Evolutionary conservation across 2,329 filamentous ascomycete genomes (phyloP).

Genomic region (Phyllosticta citribraziliensis): DNA sequence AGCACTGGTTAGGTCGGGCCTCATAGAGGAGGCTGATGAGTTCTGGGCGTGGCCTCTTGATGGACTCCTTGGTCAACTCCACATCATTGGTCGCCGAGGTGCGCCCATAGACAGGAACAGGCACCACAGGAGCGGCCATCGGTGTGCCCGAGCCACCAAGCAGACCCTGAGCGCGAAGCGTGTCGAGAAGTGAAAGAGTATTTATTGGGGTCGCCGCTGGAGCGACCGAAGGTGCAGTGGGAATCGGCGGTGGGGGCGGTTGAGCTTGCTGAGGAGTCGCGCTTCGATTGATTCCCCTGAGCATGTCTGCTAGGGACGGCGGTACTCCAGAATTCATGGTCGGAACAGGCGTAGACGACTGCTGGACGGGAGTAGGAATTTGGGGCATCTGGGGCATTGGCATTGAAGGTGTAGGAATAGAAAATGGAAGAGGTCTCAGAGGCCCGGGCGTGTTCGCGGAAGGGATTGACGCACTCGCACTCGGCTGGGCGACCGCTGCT

Average conservation of each 20-base stretch:
- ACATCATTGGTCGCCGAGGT: slow-evolving; percentile 34
- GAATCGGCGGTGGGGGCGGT: slow-evolving; percentile 1
- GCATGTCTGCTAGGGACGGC: slow-evolving; percentile 14
- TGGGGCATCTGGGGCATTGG: slow-evolving; percentile 17
- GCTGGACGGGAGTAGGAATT: slow-evolving; percentile 13
- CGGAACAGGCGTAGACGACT: slow-evolving; percentile 19
- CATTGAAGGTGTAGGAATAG: slow-evolving; percentile 16
- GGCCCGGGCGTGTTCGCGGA: slow-evolving; percentile 18
- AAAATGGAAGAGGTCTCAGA: slow-evolving; percentile 18
- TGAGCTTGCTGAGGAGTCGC: slow-evolving; percentile 4
- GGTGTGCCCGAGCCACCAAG: slow-evolving; percentile 2
- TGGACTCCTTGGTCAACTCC: slow-evolving; percentile 54
- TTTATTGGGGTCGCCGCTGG: not conserved
- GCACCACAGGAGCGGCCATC: slow-evolving; percentile 17
- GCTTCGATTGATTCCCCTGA: slow-evolving; percentile 1
- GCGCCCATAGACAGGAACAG: slow-evolving; percentile 8
- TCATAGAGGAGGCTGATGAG: slow-evolving; percentile 69
- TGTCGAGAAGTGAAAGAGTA: slow-evolving; percentile 3
- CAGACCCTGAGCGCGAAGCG: slow-evolving; percentile 5
- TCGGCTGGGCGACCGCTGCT: slow-evolving; percentile 15
- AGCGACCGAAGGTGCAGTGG: slow-evolving; percentile 3
- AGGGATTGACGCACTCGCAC: slow-evolving; percentile 16
- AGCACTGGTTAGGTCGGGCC: slow-evolving; percentile 74
- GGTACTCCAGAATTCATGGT: slow-evolving; percentile 16
- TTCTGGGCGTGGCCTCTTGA: slow-evolving; percentile 71